Conservation (phyloP, 2,329 filamentous ascomycete species). For the Colletotrichum tamarilloi region DNA sequence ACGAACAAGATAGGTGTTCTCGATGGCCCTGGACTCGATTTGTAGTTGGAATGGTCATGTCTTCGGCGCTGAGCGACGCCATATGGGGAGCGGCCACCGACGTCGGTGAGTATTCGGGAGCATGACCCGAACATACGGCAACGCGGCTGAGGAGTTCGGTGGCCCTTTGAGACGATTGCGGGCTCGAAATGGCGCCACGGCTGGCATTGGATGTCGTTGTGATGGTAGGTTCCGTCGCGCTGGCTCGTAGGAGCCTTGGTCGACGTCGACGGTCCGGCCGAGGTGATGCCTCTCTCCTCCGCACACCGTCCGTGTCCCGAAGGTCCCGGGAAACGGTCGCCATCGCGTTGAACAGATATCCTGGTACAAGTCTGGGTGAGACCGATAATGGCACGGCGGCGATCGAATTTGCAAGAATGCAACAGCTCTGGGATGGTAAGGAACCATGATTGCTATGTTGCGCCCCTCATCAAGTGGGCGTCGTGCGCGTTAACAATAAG, state of each 20-base stretch:
- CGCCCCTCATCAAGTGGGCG: neutral
- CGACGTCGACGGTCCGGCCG: constrained; percentile 54
- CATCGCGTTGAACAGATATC: neutral
- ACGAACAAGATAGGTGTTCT: constrained; percentile 29
- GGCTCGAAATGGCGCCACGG: constrained; percentile 60
- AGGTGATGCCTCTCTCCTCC: constrained; percentile 52
- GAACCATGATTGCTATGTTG: constrained; percentile 7
- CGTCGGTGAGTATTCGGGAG: constrained; percentile 28
- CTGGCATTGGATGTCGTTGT: constrained; percentile 63
- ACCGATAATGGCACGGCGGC: neutral
- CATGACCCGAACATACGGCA: constrained; percentile 55
- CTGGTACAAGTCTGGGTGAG: neutral
- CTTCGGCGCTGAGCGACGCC: constrained; percentile 49
- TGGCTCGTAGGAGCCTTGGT: constrained; percentile 65
- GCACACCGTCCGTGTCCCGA: constrained; percentile 15
- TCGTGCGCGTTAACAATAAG: constrained; percentile 28
- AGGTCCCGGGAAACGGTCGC: constrained; percentile 28
- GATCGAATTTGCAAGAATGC: constrained; percentile 7
- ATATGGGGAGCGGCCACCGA: constrained; percentile 47
- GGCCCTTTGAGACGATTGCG: constrained; percentile 61
- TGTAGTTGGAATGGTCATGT: constrained; percentile 43
- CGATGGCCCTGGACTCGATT: constrained; percentile 28
- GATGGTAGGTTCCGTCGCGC: constrained; percentile 68
- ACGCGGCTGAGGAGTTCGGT: constrained; percentile 66
- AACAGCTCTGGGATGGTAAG: neutral